Percentiles rank a stretch among this genome's conserved stretches.
Conservation (phyloP, 768 basidiomycete species). For the Dacryopinax primogenitus region DNA sequence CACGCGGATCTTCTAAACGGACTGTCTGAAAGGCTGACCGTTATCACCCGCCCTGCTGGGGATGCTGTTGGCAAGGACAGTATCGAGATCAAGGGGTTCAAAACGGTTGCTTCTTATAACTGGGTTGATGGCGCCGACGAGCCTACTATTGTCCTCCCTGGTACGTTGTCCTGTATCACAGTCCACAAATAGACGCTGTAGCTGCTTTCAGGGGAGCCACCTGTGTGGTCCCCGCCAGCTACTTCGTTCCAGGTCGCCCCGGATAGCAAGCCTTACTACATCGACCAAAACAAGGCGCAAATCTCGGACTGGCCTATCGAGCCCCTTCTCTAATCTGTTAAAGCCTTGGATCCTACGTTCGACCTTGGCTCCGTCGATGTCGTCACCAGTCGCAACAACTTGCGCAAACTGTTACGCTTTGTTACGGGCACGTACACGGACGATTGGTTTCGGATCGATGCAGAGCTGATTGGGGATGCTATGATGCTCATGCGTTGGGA, state of each 20-base stretch:
- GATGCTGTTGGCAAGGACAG: neutral
- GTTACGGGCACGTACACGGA: neutral
- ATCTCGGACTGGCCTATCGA: neutral
- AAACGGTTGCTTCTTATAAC: neutral
- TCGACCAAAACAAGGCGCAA: neutral
- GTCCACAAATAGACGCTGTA: neutral
- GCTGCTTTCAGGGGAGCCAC: neutral
- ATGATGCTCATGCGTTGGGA: neutral
- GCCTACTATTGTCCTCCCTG: neutral
- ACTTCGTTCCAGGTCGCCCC: neutral
- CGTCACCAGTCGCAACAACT: neutral
- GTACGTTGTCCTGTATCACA: neutral
- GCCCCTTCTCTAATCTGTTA: neutral
- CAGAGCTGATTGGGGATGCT: neutral
- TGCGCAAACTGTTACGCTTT: neutral
- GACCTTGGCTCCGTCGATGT: neutral
- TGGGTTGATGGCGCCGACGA: neutral
- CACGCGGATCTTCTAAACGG: neutral
- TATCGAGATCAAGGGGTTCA: neutral
- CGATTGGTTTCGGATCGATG: neutral
- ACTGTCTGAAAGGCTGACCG: neutral
- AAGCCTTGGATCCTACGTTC: neutral
- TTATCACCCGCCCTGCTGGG: neutral
- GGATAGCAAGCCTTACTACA: neutral
- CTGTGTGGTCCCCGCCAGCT: neutral